Base-by-base conservation (phyloP, 129 eudicot genomes). In the Scalesia atractyloides region DNA sequence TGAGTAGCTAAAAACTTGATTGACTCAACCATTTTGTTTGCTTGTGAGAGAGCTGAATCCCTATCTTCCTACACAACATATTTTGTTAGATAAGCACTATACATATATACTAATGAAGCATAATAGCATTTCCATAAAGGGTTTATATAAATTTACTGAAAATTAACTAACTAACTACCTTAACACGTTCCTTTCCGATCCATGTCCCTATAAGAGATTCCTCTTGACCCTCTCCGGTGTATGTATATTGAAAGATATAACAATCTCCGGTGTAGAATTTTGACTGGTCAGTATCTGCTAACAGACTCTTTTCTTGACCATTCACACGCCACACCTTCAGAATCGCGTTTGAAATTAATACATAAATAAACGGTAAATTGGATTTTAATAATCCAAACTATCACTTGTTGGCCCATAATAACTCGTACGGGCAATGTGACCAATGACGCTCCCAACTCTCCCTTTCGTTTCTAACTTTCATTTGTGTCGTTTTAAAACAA, bases 181-280 rank as follows among this genome's bases (percentile, higher is more conserved):
- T 75, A 66, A 89, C 81, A 82, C 95, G 84, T 76, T 85, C 86
- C 82, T 87, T 86, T 66, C 98, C 98, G 47, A 85, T 80, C 98
- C 98, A 93, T 72, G 98, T 85, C 64, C 98, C 96, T 22, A 93
- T 77, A 63, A 93, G 86, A 67, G 84, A 63, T 47, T 93, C 98
- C 79, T 93, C 98, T 68, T 80, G 86, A 11, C 76, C 88, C 54
- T 81, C 90, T 74, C 92, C 98, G 11, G 97, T 72, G 77, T 87
- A 89, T 52, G 92, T 80, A 69, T 93, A 93, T 12, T 87, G 96
- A 75, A 93, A 93, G 69, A 93, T 85, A 66, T 87, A 93, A 79
- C 98, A 89, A 79, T 93, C 98, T 74, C 98, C 98, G 72, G 92
- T 86, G 73, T 84, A 93, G 68, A 93, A 86, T 59, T 89, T 93